phyloP scores from a whole-genome alignment of 73 alveolate genomes.

The Paramecium tetraurelia region DNA sequence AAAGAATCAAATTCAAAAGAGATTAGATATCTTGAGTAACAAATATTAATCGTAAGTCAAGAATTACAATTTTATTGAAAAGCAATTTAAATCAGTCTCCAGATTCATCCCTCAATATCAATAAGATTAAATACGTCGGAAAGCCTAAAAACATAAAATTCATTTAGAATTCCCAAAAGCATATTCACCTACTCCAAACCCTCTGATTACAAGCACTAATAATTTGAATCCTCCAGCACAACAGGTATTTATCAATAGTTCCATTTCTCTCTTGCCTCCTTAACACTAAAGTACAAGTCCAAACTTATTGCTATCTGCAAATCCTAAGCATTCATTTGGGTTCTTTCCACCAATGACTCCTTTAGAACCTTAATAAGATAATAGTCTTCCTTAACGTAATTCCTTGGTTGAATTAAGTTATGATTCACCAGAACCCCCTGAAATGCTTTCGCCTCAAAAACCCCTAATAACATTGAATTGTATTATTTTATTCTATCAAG shows the following conservation, averaged over 20 bases:
- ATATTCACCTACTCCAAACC: background rate
- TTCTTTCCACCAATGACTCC: constrained; percentile 21
- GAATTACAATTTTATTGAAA: background rate
- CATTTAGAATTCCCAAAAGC: background rate
- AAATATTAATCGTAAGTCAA: background rate
- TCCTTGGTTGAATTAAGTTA: background rate
- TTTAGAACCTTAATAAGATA: background rate
- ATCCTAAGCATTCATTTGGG: background rate
- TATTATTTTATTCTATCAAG: background rate
- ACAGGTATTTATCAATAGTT: background rate
- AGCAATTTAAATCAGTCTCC: background rate
- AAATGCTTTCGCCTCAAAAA: background rate
- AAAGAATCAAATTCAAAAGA: background rate
- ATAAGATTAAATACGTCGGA: background rate
- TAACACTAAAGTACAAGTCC: background rate
- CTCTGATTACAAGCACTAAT: background rate
- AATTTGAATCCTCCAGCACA: background rate
- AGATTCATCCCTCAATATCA: background rate
- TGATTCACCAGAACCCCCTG: background rate
- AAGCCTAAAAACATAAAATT: background rate
- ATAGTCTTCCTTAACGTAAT: background rate
- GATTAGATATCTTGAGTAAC: background rate
- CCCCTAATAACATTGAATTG: constrained; percentile 1
- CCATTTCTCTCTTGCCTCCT: background rate
- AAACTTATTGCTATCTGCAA: background rate